Base-by-base conservation (phyloP, 2,329 filamentous ascomycete genomes). In the Alternaria gaisen region DNA sequence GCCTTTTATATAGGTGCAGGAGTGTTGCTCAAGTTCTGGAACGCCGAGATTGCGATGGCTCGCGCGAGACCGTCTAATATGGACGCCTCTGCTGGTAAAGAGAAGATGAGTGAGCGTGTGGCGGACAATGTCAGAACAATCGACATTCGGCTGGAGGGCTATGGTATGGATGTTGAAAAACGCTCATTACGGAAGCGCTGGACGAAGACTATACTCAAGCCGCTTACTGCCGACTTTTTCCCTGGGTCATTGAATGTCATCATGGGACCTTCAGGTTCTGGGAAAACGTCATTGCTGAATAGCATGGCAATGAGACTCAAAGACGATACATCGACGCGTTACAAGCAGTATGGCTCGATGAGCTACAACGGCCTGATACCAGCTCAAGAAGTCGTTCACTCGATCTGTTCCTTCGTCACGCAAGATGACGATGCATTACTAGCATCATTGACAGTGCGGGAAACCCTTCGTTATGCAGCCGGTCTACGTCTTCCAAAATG, bases 251-350 rank as follows among this genome's bases (percentile, higher is more conserved):
- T 94, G 14, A 93, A 93, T 64, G 85, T 93, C 24, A 91, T 94
- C 65, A 93, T 93, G 90, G 91, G 91, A 0, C 91, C 91, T 0
- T 92, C 90, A 0, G 91, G 91, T 0, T 90, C 87, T 46, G 91
- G 91, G 1, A 94, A 94, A 75, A 93, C 90, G 0, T 91, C 89
- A 0, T 80, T 93, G 0, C 81, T 93, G 11, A 93, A 92, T 71
- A 84, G 88, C 1, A 90, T 94, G 85, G 90, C 91, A 1, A 80
- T 88, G 3, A 83, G 91, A 16, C 79, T 93, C 5, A 86, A 87
- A 26, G 87, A 87, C 58, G 87, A 86, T 1, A 66, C 88, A 3
- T 82, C 84, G 2, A 91, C 88, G 0, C 84, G 83, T 56, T 93
- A 93, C 69, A 82, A 80, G 5, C 81, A 86, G 3, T 82, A 81